Evolutionary conservation across 2,329 filamentous ascomycete species (phyloP).

Genomic region (Aspergillus melleus): DNA sequence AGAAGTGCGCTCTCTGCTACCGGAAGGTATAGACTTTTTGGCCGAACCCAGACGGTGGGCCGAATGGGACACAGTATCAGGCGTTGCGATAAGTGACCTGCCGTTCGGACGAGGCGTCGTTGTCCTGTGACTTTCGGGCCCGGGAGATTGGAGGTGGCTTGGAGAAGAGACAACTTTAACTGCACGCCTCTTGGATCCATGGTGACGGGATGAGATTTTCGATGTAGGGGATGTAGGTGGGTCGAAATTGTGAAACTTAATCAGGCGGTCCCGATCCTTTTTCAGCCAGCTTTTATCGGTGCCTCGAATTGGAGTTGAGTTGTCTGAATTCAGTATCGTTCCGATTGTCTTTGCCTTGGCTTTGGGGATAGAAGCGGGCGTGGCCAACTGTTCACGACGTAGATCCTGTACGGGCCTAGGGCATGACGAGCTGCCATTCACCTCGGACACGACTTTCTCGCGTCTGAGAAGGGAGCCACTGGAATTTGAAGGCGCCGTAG

Average conservation of each 20-base stretch:
- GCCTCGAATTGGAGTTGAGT: conserved; percentile 4
- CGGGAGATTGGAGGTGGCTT: neutral
- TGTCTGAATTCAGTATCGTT: neutral
- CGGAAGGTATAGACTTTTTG: neutral
- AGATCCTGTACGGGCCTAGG: neutral
- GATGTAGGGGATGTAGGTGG: conserved; percentile 38
- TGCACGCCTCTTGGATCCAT: conserved; percentile 12
- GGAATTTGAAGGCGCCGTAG: neutral
- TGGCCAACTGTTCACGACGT: neutral
- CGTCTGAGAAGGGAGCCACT: neutral
- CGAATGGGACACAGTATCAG: neutral
- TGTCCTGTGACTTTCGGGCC: neutral
- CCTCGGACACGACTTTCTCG: neutral
- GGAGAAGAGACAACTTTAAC: neutral
- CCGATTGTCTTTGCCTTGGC: neutral
- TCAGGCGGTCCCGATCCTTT: conserved; percentile 27
- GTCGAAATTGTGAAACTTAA: conserved; percentile 32
- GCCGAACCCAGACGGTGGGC: neutral
- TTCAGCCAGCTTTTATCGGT: conserved; percentile 28
- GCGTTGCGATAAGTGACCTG: neutral
- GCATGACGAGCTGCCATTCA: neutral
- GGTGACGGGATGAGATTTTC: conserved; percentile 22
- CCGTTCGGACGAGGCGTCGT: neutral
- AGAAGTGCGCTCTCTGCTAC: neutral
- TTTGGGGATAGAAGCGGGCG: conserved; percentile 7